Evolutionary conservation across 345 rosid genomes (phyloP).

Genomic region (Brassica napus): Da-Ae NC_063442.1:6474501-6475000

Average conservation of each 20-base stretch:
- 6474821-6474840: slow-evolving; percentile 91
- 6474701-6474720: not conserved
- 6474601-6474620: slow-evolving; percentile 82
- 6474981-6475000: slow-evolving; percentile 3
- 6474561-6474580: slow-evolving; percentile 45
- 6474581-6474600: slow-evolving; percentile 46
- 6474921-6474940: slow-evolving; percentile 20
- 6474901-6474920: not conserved
- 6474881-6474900: not conserved
- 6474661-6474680: slow-evolving; percentile 20
- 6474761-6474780: slow-evolving; percentile 74
- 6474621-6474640: slow-evolving; percentile 59
- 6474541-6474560: slow-evolving; percentile 10
- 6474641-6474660: slow-evolving; percentile 57
- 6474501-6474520: slow-evolving; percentile 21
- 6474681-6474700: not conserved
- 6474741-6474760: slow-evolving; percentile 80
- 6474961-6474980: not conserved
- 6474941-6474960: not conserved
- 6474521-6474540: not conserved
- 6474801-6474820: slow-evolving; percentile 94
- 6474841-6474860: slow-evolving; percentile 45
- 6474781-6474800: slow-evolving; percentile 72
- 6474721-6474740: slow-evolving; percentile 76
- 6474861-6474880: too few relatives aligned